Conservation (phyloP, 106 monocot genomes). For the Iris macrosiphon region DNA sequence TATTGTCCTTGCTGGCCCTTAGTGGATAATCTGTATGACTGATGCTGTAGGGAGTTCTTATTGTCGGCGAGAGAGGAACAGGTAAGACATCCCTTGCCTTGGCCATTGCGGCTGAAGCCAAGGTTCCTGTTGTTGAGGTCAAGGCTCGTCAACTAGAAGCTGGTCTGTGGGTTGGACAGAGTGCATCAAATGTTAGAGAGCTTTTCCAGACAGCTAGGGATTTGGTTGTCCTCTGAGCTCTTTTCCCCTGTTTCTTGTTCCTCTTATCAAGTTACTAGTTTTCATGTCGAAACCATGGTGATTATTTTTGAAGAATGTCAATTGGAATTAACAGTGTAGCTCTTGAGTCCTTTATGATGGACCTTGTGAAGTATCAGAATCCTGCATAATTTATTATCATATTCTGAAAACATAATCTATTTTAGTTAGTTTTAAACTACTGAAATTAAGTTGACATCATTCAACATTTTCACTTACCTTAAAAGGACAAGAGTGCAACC, state of each 20-base stretch:
- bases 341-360: too few relatives aligned
- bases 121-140: conserved; percentile 81
- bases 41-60: conserved; percentile 66
- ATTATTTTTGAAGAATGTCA: too few relatives aligned
- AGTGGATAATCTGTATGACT: background rate
- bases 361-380: too few relatives aligned
- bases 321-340: too few relatives aligned
- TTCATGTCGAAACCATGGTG: too few relatives aligned
- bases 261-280: background rate
- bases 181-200: conserved; percentile 91
- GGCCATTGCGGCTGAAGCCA: conserved; percentile 88
- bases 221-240: conserved; percentile 41
- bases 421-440: too few relatives aligned
- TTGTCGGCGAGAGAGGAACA: conserved; percentile 90
- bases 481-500: too few relatives aligned
- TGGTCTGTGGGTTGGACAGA: conserved; percentile 90
- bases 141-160: conserved; percentile 77
- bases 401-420: too few relatives aligned
- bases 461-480: too few relatives aligned
- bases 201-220: conserved; percentile 85
- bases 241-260: background rate
- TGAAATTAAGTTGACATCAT: too few relatives aligned
- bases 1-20: background rate
- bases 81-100: conserved; percentile 89
- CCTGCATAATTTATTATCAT: too few relatives aligned